These are phyloP conservation scores for Jasminum sambac DNA, from an alignment of 257 asterid genomes.

Conservation along the genomic window DNA sequence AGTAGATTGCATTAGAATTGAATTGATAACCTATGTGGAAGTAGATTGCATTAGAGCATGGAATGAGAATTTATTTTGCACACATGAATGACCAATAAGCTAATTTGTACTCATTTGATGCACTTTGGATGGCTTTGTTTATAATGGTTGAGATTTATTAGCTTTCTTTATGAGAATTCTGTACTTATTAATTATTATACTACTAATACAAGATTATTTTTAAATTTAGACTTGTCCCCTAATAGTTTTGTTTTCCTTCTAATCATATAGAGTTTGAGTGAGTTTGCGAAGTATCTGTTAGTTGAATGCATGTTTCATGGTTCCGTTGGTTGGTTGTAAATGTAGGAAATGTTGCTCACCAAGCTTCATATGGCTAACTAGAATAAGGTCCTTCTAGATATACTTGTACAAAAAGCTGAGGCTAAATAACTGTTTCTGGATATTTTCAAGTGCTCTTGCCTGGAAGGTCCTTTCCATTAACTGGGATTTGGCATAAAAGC, in stretches of 20 bases:
- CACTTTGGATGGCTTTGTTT: not conserved
- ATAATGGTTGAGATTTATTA: not conserved
- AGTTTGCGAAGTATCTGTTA: not conserved
- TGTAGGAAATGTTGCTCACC: not conserved
- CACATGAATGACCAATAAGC: not conserved
- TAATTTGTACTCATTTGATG: not conserved
- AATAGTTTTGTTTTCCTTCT: not conserved
- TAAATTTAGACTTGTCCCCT: not conserved
- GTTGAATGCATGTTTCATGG: not conserved
- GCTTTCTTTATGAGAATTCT: not conserved
- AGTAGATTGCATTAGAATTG: not conserved
- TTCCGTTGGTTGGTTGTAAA: not conserved
- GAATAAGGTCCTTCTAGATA: not conserved
- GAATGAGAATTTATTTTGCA: not conserved
- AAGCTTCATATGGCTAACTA: not conserved
- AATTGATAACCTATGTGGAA: not conserved
- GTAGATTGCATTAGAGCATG: not conserved
- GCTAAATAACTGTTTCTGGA: not conserved
- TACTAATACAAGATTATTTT: not conserved
- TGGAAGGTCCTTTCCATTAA: not conserved
- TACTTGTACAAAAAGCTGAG: not conserved
- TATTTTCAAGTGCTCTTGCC: not conserved
- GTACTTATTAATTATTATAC: not conserved
- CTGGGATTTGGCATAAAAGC: conserved; percentile 6
- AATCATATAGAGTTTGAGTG: not conserved